Evolutionary conservation across 352 stramenopile genomes (phyloP).

Genomic region (Pythium sp.): DNA sequence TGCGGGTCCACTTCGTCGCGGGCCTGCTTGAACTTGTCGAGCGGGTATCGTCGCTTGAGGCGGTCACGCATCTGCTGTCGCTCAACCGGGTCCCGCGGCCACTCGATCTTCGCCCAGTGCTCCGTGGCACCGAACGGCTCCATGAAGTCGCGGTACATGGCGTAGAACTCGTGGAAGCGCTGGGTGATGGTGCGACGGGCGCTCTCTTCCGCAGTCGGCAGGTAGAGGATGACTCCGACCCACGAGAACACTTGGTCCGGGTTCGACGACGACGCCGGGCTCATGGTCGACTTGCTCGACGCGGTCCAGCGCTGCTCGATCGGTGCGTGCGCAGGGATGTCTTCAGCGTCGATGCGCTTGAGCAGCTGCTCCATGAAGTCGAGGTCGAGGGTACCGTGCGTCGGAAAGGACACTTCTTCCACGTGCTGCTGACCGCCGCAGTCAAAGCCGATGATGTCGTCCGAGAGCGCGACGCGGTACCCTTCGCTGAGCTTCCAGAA

Average conservation of each 20-base stretch:
- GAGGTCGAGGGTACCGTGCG: conserved; percentile 77
- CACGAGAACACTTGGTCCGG: conserved; percentile 87
- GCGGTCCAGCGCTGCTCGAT: conserved; percentile 98
- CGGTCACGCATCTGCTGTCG: conserved; percentile 54
- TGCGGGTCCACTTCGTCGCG: conserved; percentile 91
- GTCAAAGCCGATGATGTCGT: conserved; percentile 98
- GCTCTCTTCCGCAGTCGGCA: conserved; percentile 72
- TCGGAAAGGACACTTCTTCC: conserved; percentile 95
- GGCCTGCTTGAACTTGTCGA: conserved; percentile 89
- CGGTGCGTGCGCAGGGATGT: conserved; percentile 93
- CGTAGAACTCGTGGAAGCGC: conserved; percentile 93
- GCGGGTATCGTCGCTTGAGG: conserved; percentile 78
- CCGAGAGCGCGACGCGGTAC: conserved; percentile 88
- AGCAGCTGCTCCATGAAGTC: conserved; percentile 94
- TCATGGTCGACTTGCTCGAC: conserved; percentile 90
- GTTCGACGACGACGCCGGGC: conserved; percentile 84
- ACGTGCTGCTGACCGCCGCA: conserved; percentile 98
- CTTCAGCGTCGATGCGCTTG: conserved; percentile 88
- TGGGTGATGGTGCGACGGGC: conserved; percentile 80
- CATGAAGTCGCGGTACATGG: conserved; percentile 86
- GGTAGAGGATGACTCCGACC: conserved; percentile 98
- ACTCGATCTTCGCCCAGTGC: conserved; percentile 98
- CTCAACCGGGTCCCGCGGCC: conserved; percentile 51
- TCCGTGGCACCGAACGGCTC: conserved; percentile 86
- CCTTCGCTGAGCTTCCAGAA: conserved; percentile 95